Conservation (phyloP, 257 asterid species). For the Nicotiana obtusifolia region DNA sequence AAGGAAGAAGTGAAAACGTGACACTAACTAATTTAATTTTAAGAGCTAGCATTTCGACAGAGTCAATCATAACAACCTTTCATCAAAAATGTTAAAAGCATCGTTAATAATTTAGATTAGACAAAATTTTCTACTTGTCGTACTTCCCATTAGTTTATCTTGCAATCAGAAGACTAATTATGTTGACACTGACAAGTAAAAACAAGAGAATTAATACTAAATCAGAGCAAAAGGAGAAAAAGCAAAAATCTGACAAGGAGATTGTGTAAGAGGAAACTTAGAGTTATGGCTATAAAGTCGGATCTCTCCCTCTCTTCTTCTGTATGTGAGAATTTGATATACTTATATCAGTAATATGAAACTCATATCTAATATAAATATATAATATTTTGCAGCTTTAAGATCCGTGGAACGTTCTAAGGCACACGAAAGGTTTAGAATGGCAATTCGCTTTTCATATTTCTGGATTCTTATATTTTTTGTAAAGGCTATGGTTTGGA, state of each 20-base stretch:
- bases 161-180: neutral
- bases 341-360: neutral
- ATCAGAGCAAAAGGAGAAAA: neutral
- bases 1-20: too few species aligned
- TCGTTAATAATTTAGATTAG: neutral
- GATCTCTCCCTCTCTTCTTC: neutral
- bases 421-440: neutral
- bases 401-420: neutral
- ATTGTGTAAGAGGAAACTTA: neutral
- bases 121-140: neutral
- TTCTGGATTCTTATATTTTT: neutral
- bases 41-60: neutral
- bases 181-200: neutral
- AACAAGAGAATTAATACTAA: neutral
- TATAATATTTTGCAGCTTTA: neutral
- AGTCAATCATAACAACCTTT: neutral
- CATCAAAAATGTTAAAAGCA: too few species aligned
- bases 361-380: neutral
- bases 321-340: neutral
- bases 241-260: neutral
- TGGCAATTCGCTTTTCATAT: neutral
- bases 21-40: too few species aligned
- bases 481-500: neutral
- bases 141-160: neutral
- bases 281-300: neutral